Base-by-base conservation (phyloP, 164 flowering plant species). In the Buxus sempervirens region DNA sequence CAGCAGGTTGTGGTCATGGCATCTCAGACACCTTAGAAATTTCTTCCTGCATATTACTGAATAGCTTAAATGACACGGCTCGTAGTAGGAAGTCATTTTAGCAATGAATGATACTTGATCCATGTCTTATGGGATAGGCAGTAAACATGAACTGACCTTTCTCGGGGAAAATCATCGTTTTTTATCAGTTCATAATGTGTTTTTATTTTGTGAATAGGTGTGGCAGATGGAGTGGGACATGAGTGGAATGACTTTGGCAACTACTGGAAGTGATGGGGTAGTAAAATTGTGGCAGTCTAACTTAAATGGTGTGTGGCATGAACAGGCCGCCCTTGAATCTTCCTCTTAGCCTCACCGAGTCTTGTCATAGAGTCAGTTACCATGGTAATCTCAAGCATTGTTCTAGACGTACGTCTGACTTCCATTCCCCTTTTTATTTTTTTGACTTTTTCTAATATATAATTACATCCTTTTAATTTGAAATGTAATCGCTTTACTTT, bases 171-270 rank as follows among this genome's bases (percentile, higher is more conserved):
- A 45, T 45, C 12, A 15, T 1, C 12, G 51, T 1, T 45, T 61
- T 60, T n/a, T 10, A 3, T 61, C 38, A 0, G 1, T 62, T n/a
- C 19, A 10, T 62, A 41, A 42, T 62, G 18, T 62, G 16, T 4
- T 36, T 12, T 21, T 20, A 19, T 22, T 38, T 21, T 22, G 19
- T 60, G 61, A 18, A 51, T 49, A 95, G 99, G 97, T 92, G 20
- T 88, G 95, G 96, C 85, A 95, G 76, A 83, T 95, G 93, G 98
- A 90, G 65, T 96, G 97, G 97, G 96, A 95, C 74, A 87, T 88
- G 91, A 84, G 95, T 64, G 96, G 97, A 63, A 88, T 90, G 96
- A 94, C 95, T n/a, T 76, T 94, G 67, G 98, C 98, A 48, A 81
- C 84, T 24, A 80, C 87, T 0, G 97, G 94, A 54, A 72, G 82